Evolutionary conservation across 345 rosid species (phyloP).

Genomic region (Angophora floribunda): DNA sequence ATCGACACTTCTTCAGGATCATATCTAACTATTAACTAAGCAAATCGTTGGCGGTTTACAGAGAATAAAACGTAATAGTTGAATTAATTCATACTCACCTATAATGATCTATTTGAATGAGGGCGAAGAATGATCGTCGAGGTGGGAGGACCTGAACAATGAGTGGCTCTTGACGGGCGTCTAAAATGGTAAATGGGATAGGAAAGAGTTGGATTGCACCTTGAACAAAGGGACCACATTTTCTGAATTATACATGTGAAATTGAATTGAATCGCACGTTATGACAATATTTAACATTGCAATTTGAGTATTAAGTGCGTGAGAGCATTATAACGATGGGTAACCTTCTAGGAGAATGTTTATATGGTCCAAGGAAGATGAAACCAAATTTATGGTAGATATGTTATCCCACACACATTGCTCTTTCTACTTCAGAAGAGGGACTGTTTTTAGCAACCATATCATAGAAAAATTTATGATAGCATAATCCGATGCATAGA

Average conservation of each 20-base stretch:
- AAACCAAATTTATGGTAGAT: too few relatives aligned
- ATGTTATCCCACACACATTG: too few relatives aligned
- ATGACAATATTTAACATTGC: not conserved
- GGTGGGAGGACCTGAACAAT: accelerated
- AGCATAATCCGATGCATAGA: too few relatives aligned
- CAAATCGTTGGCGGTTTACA: not conserved
- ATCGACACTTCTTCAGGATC: not conserved
- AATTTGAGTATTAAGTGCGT: not conserved
- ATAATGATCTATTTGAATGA: not conserved
- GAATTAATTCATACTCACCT: not conserved
- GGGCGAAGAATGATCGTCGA: accelerated
- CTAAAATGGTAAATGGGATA: not conserved
- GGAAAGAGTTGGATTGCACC: not conserved
- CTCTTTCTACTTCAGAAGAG: too few relatives aligned
- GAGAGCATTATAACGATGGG: too few relatives aligned
- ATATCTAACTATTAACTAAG: not conserved
- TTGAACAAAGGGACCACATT: not conserved
- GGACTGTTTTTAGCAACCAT: too few relatives aligned
- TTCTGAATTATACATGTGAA: not conserved
- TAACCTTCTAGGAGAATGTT: too few relatives aligned
- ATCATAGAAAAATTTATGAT: too few relatives aligned
- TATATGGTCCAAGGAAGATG: too few relatives aligned
- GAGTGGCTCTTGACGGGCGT: too few relatives aligned
- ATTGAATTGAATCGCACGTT: not conserved
- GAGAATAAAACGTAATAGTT: not conserved